These are phyloP conservation scores for Boletus pseudo-olivaceus DNA, from an alignment of 768 basidiomycete genomes.

Conservation along the genomic window DNA sequence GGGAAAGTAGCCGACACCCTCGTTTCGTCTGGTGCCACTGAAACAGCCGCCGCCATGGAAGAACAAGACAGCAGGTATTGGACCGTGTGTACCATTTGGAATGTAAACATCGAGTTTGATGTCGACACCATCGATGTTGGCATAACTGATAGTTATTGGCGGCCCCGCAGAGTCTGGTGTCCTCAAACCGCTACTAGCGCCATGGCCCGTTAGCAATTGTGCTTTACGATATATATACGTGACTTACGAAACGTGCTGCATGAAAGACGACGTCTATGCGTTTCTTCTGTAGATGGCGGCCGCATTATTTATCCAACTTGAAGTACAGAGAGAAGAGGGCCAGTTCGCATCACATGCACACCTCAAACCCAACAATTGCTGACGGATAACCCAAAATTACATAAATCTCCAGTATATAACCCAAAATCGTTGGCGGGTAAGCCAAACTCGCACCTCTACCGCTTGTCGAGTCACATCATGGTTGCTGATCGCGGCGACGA, in stretches of 20 bases:
- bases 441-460: neutral
- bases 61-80: neutral
- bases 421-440: too few relatives aligned
- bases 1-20: neutral
- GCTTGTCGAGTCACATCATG: neutral
- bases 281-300: too few relatives aligned
- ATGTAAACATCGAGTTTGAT: neutral
- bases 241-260: neutral
- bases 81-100: neutral
- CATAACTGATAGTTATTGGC: neutral
- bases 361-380: too few relatives aligned
- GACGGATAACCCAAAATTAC: too few relatives aligned
- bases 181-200: neutral
- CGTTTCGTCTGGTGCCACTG: neutral
- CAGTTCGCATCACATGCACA: too few relatives aligned
- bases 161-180: too few relatives aligned
- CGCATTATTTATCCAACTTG: too few relatives aligned
- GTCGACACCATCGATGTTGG: neutral
- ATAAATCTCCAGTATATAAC: too few relatives aligned
- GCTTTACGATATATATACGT: too few relatives aligned
- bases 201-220: neutral
- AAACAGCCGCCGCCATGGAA: conserved; percentile 4
- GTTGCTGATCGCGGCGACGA: neutral
- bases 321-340: too few relatives aligned
- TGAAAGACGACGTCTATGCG: neutral